Base-by-base conservation (phyloP, 257 asterid genomes). In the Solanum pimpinellifolium region DNA sequence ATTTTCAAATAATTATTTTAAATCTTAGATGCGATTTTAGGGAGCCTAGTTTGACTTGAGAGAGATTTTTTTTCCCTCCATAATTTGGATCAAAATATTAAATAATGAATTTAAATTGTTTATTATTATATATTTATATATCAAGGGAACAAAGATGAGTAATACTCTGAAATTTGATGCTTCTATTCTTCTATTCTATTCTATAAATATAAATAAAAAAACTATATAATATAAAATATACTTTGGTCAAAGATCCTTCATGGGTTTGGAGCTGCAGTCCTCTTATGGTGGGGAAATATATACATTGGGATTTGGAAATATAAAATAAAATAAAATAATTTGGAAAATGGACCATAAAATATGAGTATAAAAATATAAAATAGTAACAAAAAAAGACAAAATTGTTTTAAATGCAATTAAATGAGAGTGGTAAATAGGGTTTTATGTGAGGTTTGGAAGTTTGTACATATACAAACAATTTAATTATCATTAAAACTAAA, bases 271-370 rank as follows among this genome's bases (percentile, higher is more conserved):
- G 85, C 81, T 73, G 83, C 23, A 69, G 80, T 74, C 59, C 18
- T 80, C 44, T 46, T 84, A 11, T 74, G 89, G 91, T 77, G 91
- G 83, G 69, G 29, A 91, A 91, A 86, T 83, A 88, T 88, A 88
- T 87, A 85, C 87, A 80, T 91, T 83, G 94, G 92, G 92, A 92
- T 88, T 90, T 91, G 94, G 86, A 42, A 5, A 46, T 16, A 83
- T 56, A 16, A 70, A 29, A 69, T 69, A 69, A 66, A 60, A 23
- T 25, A 65, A 11, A 59, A 65, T 65, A 52, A 52, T 68, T 27
- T 12, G 37, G 4, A 68, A 27, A 91, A 89, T 72, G 21, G 75
- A 31, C 69, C 25, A 41, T 6, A 80, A 74, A 81, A 33, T 5
- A 80, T 47, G 59, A 2, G 59, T 49, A 49, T n/a, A 31, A 49